These are phyloP conservation scores for Phaeosphaeriaceae sp. DNA, from an alignment of 2,329 filamentous ascomycete species.

Conservation along the genomic window DNA sequence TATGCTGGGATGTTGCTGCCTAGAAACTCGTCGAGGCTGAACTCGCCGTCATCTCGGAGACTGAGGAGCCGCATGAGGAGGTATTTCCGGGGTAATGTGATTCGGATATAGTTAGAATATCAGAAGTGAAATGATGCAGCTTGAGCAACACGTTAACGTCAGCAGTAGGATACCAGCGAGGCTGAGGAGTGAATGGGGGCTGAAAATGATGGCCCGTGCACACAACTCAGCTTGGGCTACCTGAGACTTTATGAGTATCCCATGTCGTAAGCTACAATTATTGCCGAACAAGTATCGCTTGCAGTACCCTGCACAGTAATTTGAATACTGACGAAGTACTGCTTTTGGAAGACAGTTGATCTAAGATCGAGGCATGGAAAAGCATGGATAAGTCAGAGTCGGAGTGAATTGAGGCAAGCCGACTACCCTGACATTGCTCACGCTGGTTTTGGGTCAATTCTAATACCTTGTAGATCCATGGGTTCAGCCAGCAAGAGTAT, in stretches of 20 bases:
- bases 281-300: too few species aligned
- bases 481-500: not conserved
- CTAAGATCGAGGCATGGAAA: too few species aligned
- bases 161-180: not conserved
- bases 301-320: too few species aligned
- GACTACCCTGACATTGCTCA: too few species aligned
- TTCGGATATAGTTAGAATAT: not conserved
- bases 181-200: not conserved
- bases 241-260: too few species aligned
- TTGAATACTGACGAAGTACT: too few species aligned
- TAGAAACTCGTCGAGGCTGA: not conserved
- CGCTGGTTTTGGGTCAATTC: too few species aligned
- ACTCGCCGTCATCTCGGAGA: not conserved
- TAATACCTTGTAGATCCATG: too few species aligned
- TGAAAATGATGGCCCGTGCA: not conserved
- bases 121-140: not conserved
- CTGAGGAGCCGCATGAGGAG: not conserved
- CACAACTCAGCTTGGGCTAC: not conserved
- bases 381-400: too few species aligned
- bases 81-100: not conserved
- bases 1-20: slow-evolving; percentile 11
- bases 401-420: too few species aligned
- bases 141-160: not conserved
- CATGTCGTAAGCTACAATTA: too few species aligned
- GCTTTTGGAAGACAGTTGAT: too few species aligned